A percentile compares a stretch with the other conserved stretches of the same genome.
phyloP scores from a whole-genome alignment of 2,329 filamentous ascomycete species.

The Aspergillus glaucus region DNA sequence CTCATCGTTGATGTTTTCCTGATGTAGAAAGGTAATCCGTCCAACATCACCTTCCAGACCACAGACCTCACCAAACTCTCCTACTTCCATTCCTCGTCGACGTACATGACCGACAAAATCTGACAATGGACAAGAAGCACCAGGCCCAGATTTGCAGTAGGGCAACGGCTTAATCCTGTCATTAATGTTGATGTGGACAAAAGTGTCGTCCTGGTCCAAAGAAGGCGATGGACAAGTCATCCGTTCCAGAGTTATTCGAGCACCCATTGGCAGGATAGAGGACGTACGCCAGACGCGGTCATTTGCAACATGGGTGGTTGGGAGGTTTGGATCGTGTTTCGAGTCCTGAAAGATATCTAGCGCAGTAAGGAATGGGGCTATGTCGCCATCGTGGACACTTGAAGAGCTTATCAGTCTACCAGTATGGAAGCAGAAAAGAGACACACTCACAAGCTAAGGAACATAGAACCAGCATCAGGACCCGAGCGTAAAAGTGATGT shows the following conservation, averaged over 20 bases:
- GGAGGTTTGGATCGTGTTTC: conserved; percentile 38
- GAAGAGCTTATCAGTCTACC: background rate
- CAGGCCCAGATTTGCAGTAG: conserved; percentile 43
- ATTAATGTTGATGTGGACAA: conserved; percentile 52
- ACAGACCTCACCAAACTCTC: conserved; percentile 46
- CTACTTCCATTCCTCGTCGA: conserved; percentile 37
- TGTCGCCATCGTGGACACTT: conserved; percentile 53
- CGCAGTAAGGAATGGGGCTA: conserved; percentile 49
- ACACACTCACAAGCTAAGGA: conserved; percentile 50
- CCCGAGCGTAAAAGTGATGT: conserved; percentile 43
- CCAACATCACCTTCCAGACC: conserved; percentile 38
- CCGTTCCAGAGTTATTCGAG: conserved; percentile 49
- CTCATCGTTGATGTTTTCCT: conserved; percentile 20
- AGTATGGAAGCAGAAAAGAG: background rate
- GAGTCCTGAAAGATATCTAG: conserved; percentile 43
- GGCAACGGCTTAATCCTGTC: conserved; percentile 49
- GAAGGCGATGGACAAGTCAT: conserved; percentile 35
- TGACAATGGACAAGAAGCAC: conserved; percentile 41
- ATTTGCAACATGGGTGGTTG: conserved; percentile 38
- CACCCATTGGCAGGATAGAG: conserved; percentile 53
- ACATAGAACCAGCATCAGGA: conserved; percentile 42
- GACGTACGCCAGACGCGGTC: conserved; percentile 50
- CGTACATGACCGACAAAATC: conserved; percentile 39
- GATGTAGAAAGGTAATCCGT: conserved; percentile 46
- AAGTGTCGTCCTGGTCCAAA: conserved; percentile 22